phyloP scores from a whole-genome alignment of 2,329 filamentous ascomycete species.

The Epichloe scottii region DNA sequence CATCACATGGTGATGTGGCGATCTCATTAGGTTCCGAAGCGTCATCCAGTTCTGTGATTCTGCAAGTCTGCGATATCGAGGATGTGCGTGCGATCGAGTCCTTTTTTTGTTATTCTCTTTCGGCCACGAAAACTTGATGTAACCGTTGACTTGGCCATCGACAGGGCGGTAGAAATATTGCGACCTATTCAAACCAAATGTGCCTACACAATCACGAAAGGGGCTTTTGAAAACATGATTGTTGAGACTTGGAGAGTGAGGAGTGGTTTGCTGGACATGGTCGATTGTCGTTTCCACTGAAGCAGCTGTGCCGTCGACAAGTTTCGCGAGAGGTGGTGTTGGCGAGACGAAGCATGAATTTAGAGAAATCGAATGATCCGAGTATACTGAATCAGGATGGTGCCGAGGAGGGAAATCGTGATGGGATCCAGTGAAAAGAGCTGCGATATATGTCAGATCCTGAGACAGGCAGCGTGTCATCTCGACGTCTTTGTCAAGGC shows the following conservation, averaged over 20 bases:
- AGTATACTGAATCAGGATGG: background rate
- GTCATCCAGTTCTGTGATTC: constrained; percentile 2
- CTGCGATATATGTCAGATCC: constrained; percentile 19
- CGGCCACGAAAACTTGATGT: constrained; percentile 27
- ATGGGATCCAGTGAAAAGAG: constrained; percentile 8
- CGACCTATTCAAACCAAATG: constrained; percentile 12
- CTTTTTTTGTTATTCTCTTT: constrained; percentile 3
- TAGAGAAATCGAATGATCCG: background rate
- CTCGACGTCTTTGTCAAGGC: constrained; percentile 6
- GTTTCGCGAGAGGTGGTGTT: background rate
- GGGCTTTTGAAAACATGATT: constrained; percentile 15
- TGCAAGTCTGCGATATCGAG: background rate
- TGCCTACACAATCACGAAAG: constrained; percentile 19
- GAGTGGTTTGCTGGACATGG: background rate
- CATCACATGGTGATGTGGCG: background rate
- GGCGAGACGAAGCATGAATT: background rate
- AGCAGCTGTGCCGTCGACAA: background rate
- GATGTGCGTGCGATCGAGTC: background rate
- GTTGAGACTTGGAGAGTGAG: background rate
- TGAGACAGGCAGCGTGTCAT: constrained; percentile 15
- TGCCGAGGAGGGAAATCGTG: constrained; percentile 6
- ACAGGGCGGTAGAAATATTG: constrained; percentile 18
- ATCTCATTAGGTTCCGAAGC: background rate
- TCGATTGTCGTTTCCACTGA: background rate
- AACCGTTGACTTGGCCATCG: constrained; percentile 24